Conservation (phyloP, 176 grass and related monocot genomes). For the Canna indica region DNA sequence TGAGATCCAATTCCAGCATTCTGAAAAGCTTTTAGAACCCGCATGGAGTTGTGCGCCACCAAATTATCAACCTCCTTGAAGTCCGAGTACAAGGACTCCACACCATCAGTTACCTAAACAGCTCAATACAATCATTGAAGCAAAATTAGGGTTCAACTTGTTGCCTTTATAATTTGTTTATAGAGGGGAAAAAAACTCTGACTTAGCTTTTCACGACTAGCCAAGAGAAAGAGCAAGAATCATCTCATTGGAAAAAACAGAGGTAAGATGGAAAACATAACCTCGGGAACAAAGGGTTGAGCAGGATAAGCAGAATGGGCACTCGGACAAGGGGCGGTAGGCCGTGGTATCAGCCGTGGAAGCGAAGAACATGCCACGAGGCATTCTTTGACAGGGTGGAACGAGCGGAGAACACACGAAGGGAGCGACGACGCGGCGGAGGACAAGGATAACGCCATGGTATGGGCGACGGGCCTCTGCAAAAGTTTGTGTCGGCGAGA, state of each 20-base stretch:
- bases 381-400: not conserved
- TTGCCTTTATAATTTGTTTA: not conserved
- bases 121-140: not conserved
- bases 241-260: not conserved
- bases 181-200: not conserved
- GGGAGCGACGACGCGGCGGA: not conserved
- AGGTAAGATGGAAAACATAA: not conserved
- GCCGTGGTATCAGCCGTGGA: not conserved
- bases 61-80: constrained; percentile 56
- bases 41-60: constrained; percentile 58
- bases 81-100: constrained; percentile 50
- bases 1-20: constrained; percentile 58
- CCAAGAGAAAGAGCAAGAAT: too few species aligned
- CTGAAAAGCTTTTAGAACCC: constrained; percentile 66
- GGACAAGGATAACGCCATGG: constrained; percentile 9
- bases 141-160: not conserved
- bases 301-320: constrained; percentile 11
- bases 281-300: constrained; percentile 30
- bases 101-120: constrained; percentile 47
- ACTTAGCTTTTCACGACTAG: not conserved
- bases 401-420: not conserved
- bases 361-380: not conserved
- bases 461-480: too few species aligned
- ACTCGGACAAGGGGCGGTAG: constrained; percentile 8
- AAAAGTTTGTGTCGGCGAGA: too few species aligned